These are phyloP conservation scores for Fusarium nygamai DNA, from an alignment of 2,329 filamentous ascomycete species.

Conservation along the genomic window DNA sequence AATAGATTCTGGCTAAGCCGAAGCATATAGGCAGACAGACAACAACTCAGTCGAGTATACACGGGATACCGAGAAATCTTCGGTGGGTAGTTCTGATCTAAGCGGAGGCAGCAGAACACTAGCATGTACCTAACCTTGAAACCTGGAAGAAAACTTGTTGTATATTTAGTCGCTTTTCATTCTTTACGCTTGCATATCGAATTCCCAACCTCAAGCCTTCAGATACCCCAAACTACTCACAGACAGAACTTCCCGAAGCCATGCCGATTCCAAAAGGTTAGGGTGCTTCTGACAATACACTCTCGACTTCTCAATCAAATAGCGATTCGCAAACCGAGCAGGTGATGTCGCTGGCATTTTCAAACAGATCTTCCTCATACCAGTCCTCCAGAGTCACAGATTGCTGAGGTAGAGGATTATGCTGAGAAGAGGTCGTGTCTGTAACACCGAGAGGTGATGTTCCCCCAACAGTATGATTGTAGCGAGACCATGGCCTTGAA, in stretches of 20 bases:
- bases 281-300: neutral
- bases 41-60: neutral
- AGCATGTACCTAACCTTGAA: neutral
- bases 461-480: neutral
- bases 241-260: neutral
- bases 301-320: neutral
- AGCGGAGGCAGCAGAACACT: neutral
- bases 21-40: neutral
- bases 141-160: neutral
- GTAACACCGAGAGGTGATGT: neutral
- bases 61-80: neutral
- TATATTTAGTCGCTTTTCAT: constrained; percentile 9
- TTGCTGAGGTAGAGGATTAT: neutral
- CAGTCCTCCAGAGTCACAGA: neutral
- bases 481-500: neutral
- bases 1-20: neutral
- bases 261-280: neutral
- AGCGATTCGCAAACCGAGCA: neutral
- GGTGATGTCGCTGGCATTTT: neutral
- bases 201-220: neutral
- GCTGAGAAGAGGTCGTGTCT: neutral
- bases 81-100: no score
- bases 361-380: neutral
- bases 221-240: neutral
- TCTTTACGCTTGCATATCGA: neutral